Evolutionary conservation across 2,329 filamentous ascomycete species (phyloP), one percentile per base, ranked within the genome.

Genomic region (Aspergillus texensis): DNA sequence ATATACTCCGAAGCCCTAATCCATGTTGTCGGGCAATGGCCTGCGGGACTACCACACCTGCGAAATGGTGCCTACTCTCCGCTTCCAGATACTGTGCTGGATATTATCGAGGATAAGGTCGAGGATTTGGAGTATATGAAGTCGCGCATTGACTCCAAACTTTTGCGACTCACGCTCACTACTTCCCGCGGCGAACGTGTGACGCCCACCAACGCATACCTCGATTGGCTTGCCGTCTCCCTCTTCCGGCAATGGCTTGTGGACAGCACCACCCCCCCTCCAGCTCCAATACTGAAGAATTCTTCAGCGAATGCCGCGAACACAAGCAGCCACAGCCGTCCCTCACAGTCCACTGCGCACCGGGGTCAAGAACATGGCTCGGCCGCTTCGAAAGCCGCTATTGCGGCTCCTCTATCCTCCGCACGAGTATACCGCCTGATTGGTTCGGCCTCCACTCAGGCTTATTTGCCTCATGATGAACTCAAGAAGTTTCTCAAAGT

Each of bases 21-120:
- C 58, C 94, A 98, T 72, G 93, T 97, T 0, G 94, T 97, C 0
- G 94, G 94, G 3, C 92, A 96, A 76, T 98, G 94, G 94, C 94
- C 94, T 0, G 83, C 87, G 0, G 93, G 91, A 19, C 87, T 93
- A 70, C 87, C 90, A 30, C 92, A 92, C 70, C 86, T 97, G 41
- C 88, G 92, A 46, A 79, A 81, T 62, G 85, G 73, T 34, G 74
- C 78, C 41, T 79, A 78, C 57, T 74, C 79, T 4, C 87, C 64
- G 84, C 84, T 96, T 46, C 91, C 94, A 0, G 87, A 90, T 30
- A 77, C 86, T 0, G 92, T 97, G 0, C 83, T 97, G 11, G 93
- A 97, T 69, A 80, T 97, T 41, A 96, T 97, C 65, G 92, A 97
- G 77, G 93, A 97, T 79, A 97, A 97, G 78, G 93, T 95, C 6